Evolutionary conservation across 1,284 basidiomycete genomes (phyloP), one percentile per base, ranked within the genome.

Genomic region (Golubevia sp.): DNA sequence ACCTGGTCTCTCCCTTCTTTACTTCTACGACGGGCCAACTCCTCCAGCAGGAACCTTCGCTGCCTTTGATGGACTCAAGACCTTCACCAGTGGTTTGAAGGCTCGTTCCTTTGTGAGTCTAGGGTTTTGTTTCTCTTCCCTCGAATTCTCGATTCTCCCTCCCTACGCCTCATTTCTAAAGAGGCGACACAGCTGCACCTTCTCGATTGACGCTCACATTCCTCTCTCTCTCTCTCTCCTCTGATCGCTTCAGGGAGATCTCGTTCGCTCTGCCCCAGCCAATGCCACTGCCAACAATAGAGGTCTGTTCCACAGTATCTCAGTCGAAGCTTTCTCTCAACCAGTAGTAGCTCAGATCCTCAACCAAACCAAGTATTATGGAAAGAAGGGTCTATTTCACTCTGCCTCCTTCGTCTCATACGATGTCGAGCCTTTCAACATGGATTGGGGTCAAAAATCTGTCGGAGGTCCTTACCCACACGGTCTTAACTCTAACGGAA

Each of bases 381-480:
- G 67, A 2, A 26, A 44, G 3, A 58, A 66, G 34, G n/a, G 21
- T 18, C 21, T 66, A 7, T 62, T 66, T 2, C 71, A 68, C 61
- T 66, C 63, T 30, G 64, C 51, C 5, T 54, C 58, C 1, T 58
- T 76, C 20, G 63, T 73, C 44, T 76, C 74, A 49, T 74, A 72
- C 52, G 74, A 76, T 50, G 73, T 76, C 2, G 74, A 76, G 63
- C 74, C 74, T 1, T 76, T 76, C 65, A 64, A 70, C 0, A 3
- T 5, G 30, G 30, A 34, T 34, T 34, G 30, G 30, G 30, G 30
- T 34, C 4, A 3, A 34, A 11, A 5, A 5, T 34, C 30, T 11
- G 11, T 5, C 4, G 30, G 30, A 5, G 30, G 30, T 5, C 59
- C 65, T 24, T 76, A 67, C 64, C 67, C 71, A 1, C 71, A 76